Conservation (phyloP, 768 basidiomycete species). For the Mycena floridula region DNA sequence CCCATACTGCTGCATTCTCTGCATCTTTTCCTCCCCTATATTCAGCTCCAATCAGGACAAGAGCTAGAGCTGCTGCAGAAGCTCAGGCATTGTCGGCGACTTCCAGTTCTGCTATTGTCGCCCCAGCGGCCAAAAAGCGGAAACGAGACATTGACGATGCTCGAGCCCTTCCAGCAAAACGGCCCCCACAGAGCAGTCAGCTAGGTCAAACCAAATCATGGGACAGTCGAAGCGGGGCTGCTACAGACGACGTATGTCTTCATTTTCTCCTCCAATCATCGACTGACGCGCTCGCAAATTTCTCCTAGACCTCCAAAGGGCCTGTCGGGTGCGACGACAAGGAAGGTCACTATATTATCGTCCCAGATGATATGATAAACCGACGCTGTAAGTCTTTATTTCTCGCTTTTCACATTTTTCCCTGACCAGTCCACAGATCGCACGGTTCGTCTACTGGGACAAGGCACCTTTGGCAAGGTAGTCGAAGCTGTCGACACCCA, state of each 20-base stretch:
- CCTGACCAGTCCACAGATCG: slow-evolving; percentile 55
- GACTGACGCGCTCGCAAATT: too few species aligned
- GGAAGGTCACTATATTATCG: slow-evolving; percentile 97
- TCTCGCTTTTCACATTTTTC: slow-evolving; percentile 2
- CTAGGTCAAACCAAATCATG: slow-evolving; percentile 54
- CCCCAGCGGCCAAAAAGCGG: slow-evolving; percentile 77
- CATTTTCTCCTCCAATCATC: slow-evolving; percentile 12
- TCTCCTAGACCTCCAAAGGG: slow-evolving; percentile 54
- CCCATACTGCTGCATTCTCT: slow-evolving; percentile 66
- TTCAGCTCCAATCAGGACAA: slow-evolving; percentile 73
- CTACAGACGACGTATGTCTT: slow-evolving; percentile 61
- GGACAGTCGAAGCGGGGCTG: slow-evolving; percentile 58
- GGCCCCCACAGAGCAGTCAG: slow-evolving; percentile 43
- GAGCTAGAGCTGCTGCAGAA: slow-evolving; percentile 82
- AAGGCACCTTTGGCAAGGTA: slow-evolving; percentile 99
- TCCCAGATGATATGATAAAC: slow-evolving; percentile 83
- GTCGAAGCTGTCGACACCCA: slow-evolving; percentile 86
- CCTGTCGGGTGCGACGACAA: slow-evolving; percentile 87
- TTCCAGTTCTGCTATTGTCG: slow-evolving; percentile 57
- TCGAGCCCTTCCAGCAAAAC: slow-evolving; percentile 63
- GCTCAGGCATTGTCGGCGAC: slow-evolving; percentile 71
- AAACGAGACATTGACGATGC: slow-evolving; percentile 76
- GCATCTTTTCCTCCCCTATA: slow-evolving; percentile 72
- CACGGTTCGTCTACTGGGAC: slow-evolving; percentile 85
- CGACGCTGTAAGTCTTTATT: slow-evolving; percentile 60